phyloP scores from a whole-genome alignment of 116 monocot species.

The Thalassia testudinum region DNA sequence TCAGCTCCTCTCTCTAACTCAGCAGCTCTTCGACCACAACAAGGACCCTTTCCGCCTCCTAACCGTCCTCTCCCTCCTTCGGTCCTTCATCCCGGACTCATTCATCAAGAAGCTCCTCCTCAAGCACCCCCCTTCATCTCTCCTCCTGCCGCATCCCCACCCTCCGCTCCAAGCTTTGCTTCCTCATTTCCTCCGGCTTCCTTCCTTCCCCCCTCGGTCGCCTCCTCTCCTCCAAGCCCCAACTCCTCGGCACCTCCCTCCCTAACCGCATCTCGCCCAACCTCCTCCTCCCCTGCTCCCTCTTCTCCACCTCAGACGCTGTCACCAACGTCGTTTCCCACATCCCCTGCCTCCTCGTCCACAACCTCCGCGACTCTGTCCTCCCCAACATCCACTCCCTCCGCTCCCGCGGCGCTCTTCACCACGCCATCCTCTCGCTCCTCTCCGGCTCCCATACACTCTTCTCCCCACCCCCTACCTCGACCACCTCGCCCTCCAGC shows the following conservation, averaged over 20 bases:
- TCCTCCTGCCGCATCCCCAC: neutral
- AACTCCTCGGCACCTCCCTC: slow-evolving; percentile 10
- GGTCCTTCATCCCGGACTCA: slow-evolving; percentile 15
- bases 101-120: slow-evolving; percentile 14
- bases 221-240: slow-evolving; percentile 11
- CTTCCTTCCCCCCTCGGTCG: neutral
- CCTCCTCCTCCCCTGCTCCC: neutral
- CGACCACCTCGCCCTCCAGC: neutral
- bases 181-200: slow-evolving; percentile 16
- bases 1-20: slow-evolving; percentile 5
- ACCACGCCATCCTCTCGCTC: neutral
- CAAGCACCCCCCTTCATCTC: slow-evolving; percentile 5
- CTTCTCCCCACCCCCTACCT: neutral
- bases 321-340: slow-evolving; percentile 1
- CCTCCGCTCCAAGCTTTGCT: slow-evolving; percentile 26
- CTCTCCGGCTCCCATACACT: slow-evolving; percentile 1
- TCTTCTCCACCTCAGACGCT: neutral
- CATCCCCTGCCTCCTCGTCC: slow-evolving; percentile 7
- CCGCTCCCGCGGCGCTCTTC: slow-evolving; percentile 4
- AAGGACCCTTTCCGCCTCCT: slow-evolving; percentile 2
- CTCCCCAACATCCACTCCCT: slow-evolving; percentile 22
- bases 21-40: slow-evolving; percentile 4
- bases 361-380: slow-evolving; percentile 6
- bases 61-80: slow-evolving; percentile 21
- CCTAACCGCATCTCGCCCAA: slow-evolving; percentile 11